These are phyloP conservation scores for Teunomyces tritomae DNA, from an alignment of 805 yeast species.

Conservation along the genomic window DNA sequence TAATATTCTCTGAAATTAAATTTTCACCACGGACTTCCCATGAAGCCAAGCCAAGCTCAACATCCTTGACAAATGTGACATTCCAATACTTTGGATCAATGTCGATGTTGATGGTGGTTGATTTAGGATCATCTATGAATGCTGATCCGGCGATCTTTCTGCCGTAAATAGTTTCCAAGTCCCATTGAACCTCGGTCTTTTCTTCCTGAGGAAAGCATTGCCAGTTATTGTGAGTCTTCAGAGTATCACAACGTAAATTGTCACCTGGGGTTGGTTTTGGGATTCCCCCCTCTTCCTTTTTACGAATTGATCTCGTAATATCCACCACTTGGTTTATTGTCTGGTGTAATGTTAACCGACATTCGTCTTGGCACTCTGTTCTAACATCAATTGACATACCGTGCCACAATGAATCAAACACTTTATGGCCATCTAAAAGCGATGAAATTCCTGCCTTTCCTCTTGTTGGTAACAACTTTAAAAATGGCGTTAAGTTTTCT, in stretches of 20 bases:
- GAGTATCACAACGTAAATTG: slow-evolving; percentile 58
- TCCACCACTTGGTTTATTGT: slow-evolving; percentile 71
- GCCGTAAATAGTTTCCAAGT: slow-evolving; percentile 69
- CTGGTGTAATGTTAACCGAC: slow-evolving; percentile 59
- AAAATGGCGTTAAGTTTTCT: slow-evolving; percentile 90
- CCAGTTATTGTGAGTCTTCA: slow-evolving; percentile 55
- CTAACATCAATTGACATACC: slow-evolving; percentile 82
- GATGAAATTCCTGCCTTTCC: slow-evolving; percentile 88
- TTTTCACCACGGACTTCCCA: slow-evolving; percentile 7
- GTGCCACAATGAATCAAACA: slow-evolving; percentile 93
- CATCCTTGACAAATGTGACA: slow-evolving; percentile 24
- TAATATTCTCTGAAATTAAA: slow-evolving; percentile 12
- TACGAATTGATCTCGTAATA: slow-evolving; percentile 62
- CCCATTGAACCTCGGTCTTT: slow-evolving; percentile 45
- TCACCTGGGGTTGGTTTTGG: slow-evolving; percentile 77
- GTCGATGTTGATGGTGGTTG: slow-evolving; percentile 45
- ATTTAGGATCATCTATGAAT: slow-evolving; percentile 42
- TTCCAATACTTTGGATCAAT: slow-evolving; percentile 48
- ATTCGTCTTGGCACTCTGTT: slow-evolving; percentile 46
- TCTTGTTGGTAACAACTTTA: slow-evolving; percentile 85
- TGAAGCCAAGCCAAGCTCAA: slow-evolving; percentile 8
- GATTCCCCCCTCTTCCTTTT: slow-evolving; percentile 58
- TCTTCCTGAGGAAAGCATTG: slow-evolving; percentile 79
- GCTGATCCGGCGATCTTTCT: slow-evolving; percentile 62
- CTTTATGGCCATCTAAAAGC: slow-evolving; percentile 82